Evolutionary conservation across 352 stramenopile genomes (phyloP), one percentile per base, ranked within the genome.

Genomic region (Phytophthora pistaciae): DNA sequence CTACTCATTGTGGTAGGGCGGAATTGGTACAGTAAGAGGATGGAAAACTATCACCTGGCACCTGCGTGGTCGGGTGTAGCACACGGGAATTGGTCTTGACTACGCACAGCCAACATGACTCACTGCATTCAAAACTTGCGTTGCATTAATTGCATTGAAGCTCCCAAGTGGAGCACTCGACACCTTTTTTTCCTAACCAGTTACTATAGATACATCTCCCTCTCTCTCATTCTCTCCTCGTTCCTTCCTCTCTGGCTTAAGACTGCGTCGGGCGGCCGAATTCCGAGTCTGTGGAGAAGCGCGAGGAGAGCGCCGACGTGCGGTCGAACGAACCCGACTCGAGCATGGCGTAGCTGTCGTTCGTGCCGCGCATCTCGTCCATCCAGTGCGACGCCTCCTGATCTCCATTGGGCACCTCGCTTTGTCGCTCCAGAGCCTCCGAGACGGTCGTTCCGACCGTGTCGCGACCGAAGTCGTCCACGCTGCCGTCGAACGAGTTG

Each of bases 261-360:
- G 53, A 68, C 64, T 79, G 64, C 33, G 74, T 81, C 8, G 74
- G 74, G 52, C 74, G 74, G 44, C 65, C 60, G 21, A 91, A 25
- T 61, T 91, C 83, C 56, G 87, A 94, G 56, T 94, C 87, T 36
- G 79, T 91, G 11, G 87, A 94, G 74, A 93, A 92, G 49, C 87
- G 82, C 29, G 80, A 49, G 48, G 80, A 49, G 52, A 94, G 81
- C 52, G 84, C 84, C 46, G 87, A 94, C 53, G 79, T 87, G 8
- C 87, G 83, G 68, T 87, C 80, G 69, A 86, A 94, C 33, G 85
- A 88, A n/a, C 78, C 82, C 38, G 84, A 87, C 72, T 93, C 85
- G 62, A 94, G 77, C 87, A 94, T 94, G 9, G 85, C 87, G 74
- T 94, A 94, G 75, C 82, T 91, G 78, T 94, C 87, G 67, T 87